These are phyloP conservation scores for Pestalotiopsis fici DNA, from an alignment of 2,329 filamentous ascomycete genomes.

Conservation along the genomic window DNA sequence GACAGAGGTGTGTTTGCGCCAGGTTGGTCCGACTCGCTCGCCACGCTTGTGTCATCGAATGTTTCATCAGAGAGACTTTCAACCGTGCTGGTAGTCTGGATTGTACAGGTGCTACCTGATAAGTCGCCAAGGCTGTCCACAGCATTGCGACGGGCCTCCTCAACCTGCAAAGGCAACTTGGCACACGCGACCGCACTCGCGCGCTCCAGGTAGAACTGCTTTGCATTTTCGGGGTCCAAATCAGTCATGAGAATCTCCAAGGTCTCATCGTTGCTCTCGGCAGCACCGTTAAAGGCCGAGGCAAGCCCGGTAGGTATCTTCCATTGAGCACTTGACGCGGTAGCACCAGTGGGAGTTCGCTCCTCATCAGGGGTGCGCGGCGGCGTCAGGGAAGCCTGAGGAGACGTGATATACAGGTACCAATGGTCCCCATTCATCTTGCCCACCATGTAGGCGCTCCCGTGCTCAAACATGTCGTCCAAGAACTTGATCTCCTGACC, in stretches of 20 bases:
- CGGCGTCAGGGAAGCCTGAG: conserved; percentile 76
- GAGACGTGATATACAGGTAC: conserved; percentile 96
- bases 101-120: conserved; percentile 43
- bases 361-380: conserved; percentile 72
- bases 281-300: conserved; percentile 36
- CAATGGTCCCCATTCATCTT: conserved; percentile 99
- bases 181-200: conserved; percentile 89
- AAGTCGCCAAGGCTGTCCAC: conserved; percentile 62
- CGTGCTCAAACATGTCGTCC: conserved; percentile 86
- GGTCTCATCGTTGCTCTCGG: conserved; percentile 71
- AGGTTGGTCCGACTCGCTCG: conserved; percentile 48
- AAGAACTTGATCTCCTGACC: conserved; percentile 91
- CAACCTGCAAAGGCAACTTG: conserved; percentile 70
- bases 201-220: conserved; percentile 68
- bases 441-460: conserved; percentile 98
- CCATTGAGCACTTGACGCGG: conserved; percentile 45
- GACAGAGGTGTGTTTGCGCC: conserved; percentile 59
- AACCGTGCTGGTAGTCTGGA: conserved; percentile 39
- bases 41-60: conserved; percentile 83
- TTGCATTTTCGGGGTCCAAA: conserved; percentile 67
- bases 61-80: conserved; percentile 52
- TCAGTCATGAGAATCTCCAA: conserved; percentile 74
- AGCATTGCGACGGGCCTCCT: conserved; percentile 62
- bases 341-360: conserved; percentile 25
- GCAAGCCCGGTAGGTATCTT: conserved; percentile 55